Percentiles rank a stretch among this genome's conserved stretches.
Conservation (phyloP, 148 eudicot genomes). For the Polygonum maritimum region DNA sequence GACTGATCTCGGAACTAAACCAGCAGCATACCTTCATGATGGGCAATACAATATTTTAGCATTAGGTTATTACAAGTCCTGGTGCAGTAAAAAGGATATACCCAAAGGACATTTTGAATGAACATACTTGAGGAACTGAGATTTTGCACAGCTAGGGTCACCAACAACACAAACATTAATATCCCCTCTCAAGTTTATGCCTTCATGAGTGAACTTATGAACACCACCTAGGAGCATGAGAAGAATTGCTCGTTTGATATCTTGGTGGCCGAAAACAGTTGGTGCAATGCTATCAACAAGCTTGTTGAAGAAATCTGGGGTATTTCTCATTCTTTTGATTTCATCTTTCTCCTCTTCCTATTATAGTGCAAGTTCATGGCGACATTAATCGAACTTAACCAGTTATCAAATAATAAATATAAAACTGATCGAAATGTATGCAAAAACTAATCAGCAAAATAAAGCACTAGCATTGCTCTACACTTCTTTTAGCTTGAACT, state of each 20-base stretch:
- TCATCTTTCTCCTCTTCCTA: slow-evolving; percentile 81
- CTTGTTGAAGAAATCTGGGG: slow-evolving; percentile 91
- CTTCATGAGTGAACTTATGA: slow-evolving; percentile 89
- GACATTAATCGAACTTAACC: not conserved
- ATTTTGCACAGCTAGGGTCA: slow-evolving; percentile 99
- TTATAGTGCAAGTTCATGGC: not conserved
- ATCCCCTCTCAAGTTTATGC: slow-evolving; percentile 95
- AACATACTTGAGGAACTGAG: slow-evolving; percentile 91
- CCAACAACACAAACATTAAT: slow-evolving; percentile 98
- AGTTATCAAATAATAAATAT: not conserved
- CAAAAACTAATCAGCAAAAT: not conserved
- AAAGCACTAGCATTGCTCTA: not conserved
- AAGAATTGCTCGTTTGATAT: slow-evolving; percentile 90
- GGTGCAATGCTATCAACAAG: slow-evolving; percentile 97
- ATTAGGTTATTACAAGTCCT: not conserved
- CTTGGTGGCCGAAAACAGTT: slow-evolving; percentile 93
- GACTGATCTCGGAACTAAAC: slow-evolving; percentile 89
- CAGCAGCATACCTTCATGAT: slow-evolving; percentile 60
- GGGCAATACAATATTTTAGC: not conserved
- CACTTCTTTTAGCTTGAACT: not conserved
- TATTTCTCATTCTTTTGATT: slow-evolving; percentile 72
- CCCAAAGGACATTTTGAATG: not conserved
- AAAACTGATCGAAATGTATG: not conserved
- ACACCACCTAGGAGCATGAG: slow-evolving; percentile 97
- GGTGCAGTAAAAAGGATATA: not conserved